Base-by-base conservation (phyloP, 1,139 yeast species). In the Yamadazyma trypodendri region DNA sequence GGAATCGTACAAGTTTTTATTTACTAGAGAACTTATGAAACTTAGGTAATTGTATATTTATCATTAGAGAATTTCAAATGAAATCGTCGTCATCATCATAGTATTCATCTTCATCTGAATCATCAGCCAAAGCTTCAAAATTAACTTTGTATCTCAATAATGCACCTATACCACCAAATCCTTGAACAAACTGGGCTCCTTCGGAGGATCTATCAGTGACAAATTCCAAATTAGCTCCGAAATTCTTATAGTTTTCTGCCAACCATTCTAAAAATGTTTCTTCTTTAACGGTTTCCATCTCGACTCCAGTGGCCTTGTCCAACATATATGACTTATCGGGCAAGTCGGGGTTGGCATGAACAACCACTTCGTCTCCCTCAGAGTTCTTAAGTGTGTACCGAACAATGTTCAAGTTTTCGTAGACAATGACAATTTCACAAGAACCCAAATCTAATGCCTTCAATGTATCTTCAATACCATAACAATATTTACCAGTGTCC, bases 151-250 rank as follows among this genome's bases (percentile, higher is more conserved):
- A 92, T 72, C 98, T 88, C 63, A 92, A 75, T 56, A 92, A 63
- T 42, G 96, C 97, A 63, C 98, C 98, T 51, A 92, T 79, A 71
- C 98, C 98, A 84, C 98, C 98, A 58, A 92, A 92, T 44, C 98
- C 98, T 57, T 83, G 86, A 45, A 85, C 95, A 65, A 92, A 92
- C 72, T 92, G 98, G 32, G 97, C 95, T 72, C 98, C 98, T 68
- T 92, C 98, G 36, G 95, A 84, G 27, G 96, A 86, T 68, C 87
- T 83, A 70, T 92, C 98, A 36, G 97, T 86, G 51, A 92, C 96
- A 55, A 92, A 92, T 68, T 92, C 98, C 53, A 92, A 77, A 46
- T 84, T 81, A 39, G 98, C 96, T 77, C 98, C 98, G 55, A 77
- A 92, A 52, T 77, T 85, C 62, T 84, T 86, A 70, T 92, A 92